Percentiles rank a stretch among this genome's conserved stretches.
Evolutionary conservation across 768 basidiomycete genomes (phyloP).

Genomic region (Podaxis sp.): DNA sequence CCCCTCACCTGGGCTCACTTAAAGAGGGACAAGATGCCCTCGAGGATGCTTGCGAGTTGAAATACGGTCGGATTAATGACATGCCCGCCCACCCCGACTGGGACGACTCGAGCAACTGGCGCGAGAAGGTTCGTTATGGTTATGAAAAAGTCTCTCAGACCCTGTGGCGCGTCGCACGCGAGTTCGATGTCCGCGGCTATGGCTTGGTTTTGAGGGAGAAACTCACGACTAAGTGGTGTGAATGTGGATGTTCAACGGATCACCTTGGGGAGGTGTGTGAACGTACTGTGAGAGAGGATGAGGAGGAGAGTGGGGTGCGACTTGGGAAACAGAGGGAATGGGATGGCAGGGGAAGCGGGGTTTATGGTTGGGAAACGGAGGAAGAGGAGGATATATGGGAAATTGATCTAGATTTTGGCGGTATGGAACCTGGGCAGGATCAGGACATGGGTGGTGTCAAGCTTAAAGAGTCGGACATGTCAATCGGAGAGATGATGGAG

Average conservation of each 20-base stretch:
- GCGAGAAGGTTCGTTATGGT: constrained; percentile 55
- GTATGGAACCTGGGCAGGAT: constrained; percentile 1
- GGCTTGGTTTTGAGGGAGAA: constrained; percentile 71
- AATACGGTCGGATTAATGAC: constrained; percentile 43
- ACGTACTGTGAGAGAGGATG: constrained; percentile 67
- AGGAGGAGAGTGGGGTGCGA: constrained; percentile 54
- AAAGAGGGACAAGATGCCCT: constrained; percentile 59
- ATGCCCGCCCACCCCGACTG: constrained; percentile 40
- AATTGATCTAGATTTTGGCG: constrained; percentile 64
- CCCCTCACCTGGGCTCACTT: constrained; percentile 61
- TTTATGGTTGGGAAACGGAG: constrained; percentile 72
- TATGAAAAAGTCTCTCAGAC: constrained; percentile 66
- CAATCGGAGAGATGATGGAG: constrained; percentile 74
- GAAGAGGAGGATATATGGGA: constrained; percentile 82
- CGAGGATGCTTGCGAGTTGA: constrained; percentile 64
- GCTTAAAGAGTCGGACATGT: constrained; percentile 53
- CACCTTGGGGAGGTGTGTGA: constrained; percentile 79
- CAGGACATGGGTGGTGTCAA: constrained; percentile 48
- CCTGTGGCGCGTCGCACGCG: constrained; percentile 68
- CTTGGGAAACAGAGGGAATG: constrained; percentile 73
- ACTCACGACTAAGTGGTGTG: constrained; percentile 75
- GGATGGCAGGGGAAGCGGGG: constrained; percentile 74
- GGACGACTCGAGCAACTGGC: constrained; percentile 51
- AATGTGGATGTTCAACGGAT: constrained; percentile 79
- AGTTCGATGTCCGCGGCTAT: constrained; percentile 74